phyloP scores from a whole-genome alignment of 2,329 filamentous ascomycete species.

The Ophiocordyceps sinensis region DNA sequence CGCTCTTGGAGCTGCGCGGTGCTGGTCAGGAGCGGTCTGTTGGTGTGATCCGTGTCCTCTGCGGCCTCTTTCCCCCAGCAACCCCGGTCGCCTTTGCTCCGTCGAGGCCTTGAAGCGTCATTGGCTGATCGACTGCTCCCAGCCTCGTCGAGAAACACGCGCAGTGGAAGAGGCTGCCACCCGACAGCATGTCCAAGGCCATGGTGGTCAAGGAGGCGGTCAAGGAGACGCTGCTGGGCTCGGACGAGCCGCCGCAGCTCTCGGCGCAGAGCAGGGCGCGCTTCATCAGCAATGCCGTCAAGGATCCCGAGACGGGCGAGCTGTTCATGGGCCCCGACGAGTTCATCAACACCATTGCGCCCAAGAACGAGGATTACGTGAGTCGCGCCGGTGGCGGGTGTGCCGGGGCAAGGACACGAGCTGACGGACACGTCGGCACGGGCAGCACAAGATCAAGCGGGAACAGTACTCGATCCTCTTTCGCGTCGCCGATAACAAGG shows the following conservation, averaged over 20 bases:
- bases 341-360: slow-evolving; percentile 84
- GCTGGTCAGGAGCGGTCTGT: neutral
- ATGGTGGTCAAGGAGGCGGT: slow-evolving; percentile 51
- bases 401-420: neutral
- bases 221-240: slow-evolving; percentile 66
- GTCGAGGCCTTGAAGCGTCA: too few relatives aligned
- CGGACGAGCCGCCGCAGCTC: slow-evolving; percentile 41
- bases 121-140: neutral
- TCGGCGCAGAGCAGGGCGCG: slow-evolving; percentile 61
- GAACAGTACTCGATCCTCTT: slow-evolving; percentile 94
- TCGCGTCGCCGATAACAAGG: slow-evolving; percentile 69
- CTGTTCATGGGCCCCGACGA: slow-evolving; percentile 69
- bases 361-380: slow-evolving; percentile 80
- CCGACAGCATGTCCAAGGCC: slow-evolving; percentile 21
- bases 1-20: neutral
- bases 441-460: slow-evolving; percentile 90
- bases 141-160: neutral
- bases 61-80: too few relatives aligned
- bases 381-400: slow-evolving; percentile 22
- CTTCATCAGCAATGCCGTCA: slow-evolving; percentile 63
- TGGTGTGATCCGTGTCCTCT: neutral
- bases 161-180: neutral
- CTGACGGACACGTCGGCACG: neutral
- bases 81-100: too few relatives aligned
- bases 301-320: slow-evolving; percentile 63